A percentile compares a stretch with the other conserved stretches of the same genome.
Conservation (phyloP, 768 basidiomycete species). For the Rhizopogon vulgaris region DNA sequence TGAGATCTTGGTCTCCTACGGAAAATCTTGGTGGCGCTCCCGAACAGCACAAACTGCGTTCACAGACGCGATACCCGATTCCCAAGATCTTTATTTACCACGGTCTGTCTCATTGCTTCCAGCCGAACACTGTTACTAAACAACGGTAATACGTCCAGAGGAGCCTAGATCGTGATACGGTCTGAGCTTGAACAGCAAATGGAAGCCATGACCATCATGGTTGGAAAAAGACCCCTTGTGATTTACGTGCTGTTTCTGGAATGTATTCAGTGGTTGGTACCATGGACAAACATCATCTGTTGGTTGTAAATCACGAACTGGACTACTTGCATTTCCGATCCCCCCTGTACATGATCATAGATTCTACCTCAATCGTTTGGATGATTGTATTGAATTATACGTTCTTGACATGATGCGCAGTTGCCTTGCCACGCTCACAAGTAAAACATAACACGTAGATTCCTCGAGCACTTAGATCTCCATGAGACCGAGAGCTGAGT, state of each 20-base stretch:
- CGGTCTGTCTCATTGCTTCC: not conserved
- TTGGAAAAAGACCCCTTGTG: not conserved
- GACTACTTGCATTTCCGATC: not conserved
- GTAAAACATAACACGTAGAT: no score
- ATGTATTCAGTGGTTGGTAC: not conserved
- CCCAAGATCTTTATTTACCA: not conserved
- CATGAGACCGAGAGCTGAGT: not conserved
- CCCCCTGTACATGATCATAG: no score
- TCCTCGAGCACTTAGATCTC: no score
- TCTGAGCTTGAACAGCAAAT: not conserved
- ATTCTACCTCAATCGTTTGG: no score
- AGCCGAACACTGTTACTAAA: not conserved
- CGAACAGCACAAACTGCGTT: conserved; percentile 7
- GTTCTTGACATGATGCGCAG: no score
- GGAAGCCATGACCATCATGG: not conserved
- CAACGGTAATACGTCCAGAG: not conserved
- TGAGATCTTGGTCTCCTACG: conserved; percentile 85
- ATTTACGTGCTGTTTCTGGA: conserved; percentile 8
- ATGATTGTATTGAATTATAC: no score
- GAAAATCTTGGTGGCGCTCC: conserved; percentile 77
- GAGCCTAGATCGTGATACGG: not conserved
- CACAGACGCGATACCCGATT: not conserved
- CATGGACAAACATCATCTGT: not conserved
- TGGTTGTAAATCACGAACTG: not conserved
- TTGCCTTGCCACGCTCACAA: no score